A percentile compares a stretch with the other conserved stretches of the same genome.
These are phyloP conservation scores for Candida albicans DNA, from an alignment of 1,139 yeast genomes.

Conservation along the genomic window DNA sequence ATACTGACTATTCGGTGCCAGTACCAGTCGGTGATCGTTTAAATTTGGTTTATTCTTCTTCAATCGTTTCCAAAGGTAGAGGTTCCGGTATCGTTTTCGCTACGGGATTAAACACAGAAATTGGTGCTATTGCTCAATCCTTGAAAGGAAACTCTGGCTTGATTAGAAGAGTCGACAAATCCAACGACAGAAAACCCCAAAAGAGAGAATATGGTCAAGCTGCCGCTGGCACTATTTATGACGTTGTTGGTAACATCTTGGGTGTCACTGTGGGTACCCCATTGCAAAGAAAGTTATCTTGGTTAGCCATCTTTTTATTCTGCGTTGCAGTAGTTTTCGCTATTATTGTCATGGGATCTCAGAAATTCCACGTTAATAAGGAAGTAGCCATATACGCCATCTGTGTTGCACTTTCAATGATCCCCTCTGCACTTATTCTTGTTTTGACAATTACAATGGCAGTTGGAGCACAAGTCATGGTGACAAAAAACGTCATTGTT, in stretches of 20 bases:
- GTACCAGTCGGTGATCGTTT: constrained; percentile 75
- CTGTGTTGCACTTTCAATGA: constrained; percentile 81
- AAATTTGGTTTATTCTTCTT: constrained; percentile 72
- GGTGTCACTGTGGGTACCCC: constrained; percentile 83
- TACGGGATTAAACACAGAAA: constrained; percentile 73
- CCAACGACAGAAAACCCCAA: constrained; percentile 21
- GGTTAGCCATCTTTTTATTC: constrained; percentile 68
- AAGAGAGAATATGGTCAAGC: constrained; percentile 47
- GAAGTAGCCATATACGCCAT: constrained; percentile 86
- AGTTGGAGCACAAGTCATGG: constrained; percentile 81
- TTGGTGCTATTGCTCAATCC: constrained; percentile 76
- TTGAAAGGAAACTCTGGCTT: constrained; percentile 32
- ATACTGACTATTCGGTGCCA: constrained; percentile 29
- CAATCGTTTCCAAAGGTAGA: constrained; percentile 75
- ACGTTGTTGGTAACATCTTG: constrained; percentile 61
- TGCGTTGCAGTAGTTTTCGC: constrained; percentile 75
- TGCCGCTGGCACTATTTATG: constrained; percentile 35
- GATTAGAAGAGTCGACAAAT: constrained; percentile 23
- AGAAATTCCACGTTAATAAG: constrained; percentile 60
- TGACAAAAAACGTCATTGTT: constrained; percentile 67
- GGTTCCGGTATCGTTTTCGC: constrained; percentile 66
- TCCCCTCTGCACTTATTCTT: constrained; percentile 78
- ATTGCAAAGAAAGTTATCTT: constrained; percentile 62
- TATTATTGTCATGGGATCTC: constrained; percentile 78
- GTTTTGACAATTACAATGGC: constrained; percentile 89